phyloP scores from a whole-genome alignment of 2,329 filamentous ascomycete species.

The Amauroascus niger region DNA sequence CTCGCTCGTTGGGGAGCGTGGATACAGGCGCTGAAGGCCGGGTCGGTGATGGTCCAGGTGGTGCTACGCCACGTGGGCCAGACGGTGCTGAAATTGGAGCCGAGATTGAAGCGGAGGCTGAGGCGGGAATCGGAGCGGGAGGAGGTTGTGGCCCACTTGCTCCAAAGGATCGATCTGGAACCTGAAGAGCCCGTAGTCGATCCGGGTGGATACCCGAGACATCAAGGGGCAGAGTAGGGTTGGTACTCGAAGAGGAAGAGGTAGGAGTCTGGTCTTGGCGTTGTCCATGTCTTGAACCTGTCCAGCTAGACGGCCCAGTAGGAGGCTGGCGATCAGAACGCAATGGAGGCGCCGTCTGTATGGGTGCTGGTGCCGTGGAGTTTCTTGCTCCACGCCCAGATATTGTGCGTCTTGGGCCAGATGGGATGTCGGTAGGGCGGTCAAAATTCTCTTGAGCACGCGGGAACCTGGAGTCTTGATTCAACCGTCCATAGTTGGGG shows the following conservation, averaged over 20 bases:
- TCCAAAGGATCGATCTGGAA: slow-evolving; percentile 14
- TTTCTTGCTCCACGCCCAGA: slow-evolving; percentile 27
- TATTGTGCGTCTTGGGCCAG: slow-evolving; percentile 41
- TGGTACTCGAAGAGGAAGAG: slow-evolving; percentile 18
- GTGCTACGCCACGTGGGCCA: slow-evolving; percentile 33
- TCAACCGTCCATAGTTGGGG: slow-evolving; percentile 40
- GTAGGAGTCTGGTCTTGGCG: slow-evolving; percentile 25
- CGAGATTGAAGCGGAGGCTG: too few relatives aligned
- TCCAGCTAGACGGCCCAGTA: slow-evolving; percentile 35
- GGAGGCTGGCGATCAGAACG: slow-evolving; percentile 35
- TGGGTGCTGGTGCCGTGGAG: slow-evolving; percentile 26
- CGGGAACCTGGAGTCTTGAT: slow-evolving; percentile 32
- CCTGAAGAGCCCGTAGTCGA: slow-evolving; percentile 39
- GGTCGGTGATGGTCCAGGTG: slow-evolving; percentile 29
- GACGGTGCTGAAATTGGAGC: slow-evolving; percentile 30
- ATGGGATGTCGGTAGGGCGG: slow-evolving; percentile 39
- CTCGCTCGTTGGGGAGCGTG: slow-evolving; percentile 31
- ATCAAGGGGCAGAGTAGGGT: slow-evolving; percentile 27
- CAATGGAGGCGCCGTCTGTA: slow-evolving; percentile 19
- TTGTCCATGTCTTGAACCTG: slow-evolving; percentile 28
- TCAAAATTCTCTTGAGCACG: slow-evolving; percentile 38
- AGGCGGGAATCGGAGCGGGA: slow-evolving; percentile 24
- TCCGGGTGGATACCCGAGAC: slow-evolving; percentile 46
- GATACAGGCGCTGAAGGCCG: slow-evolving; percentile 32
- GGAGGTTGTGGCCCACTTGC: slow-evolving; percentile 15